Evolutionary conservation across 225 moss, liverwort and hornwort genomes (phyloP).

Genomic region (Physcomitrium patens): DNA sequence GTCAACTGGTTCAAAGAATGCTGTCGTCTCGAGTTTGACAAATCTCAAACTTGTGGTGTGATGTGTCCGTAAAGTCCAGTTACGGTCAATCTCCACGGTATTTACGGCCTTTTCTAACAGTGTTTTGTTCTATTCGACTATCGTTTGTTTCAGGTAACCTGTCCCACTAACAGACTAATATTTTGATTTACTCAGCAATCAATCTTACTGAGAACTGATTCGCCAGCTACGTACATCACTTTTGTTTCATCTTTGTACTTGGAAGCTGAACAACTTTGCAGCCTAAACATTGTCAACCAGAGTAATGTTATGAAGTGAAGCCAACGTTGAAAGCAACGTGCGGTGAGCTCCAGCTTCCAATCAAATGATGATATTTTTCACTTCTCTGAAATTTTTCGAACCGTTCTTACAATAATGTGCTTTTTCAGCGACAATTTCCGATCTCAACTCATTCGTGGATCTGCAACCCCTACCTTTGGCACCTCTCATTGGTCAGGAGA

Average conservation of each 20-base stretch:
- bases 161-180: neutral
- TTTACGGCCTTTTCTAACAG: conserved; percentile 7
- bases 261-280: conserved; percentile 14
- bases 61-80: conserved; percentile 80
- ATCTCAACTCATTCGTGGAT: conserved; percentile 88
- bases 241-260: conserved; percentile 2
- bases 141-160: neutral
- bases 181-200: conserved; percentile 3
- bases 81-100: conserved; percentile 90
- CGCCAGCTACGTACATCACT: no score
- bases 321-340: neutral
- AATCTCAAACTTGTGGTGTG: conserved; percentile 28
- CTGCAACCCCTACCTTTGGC: conserved; percentile 86
- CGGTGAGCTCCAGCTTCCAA: neutral
- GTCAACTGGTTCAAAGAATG: conserved; percentile 5
- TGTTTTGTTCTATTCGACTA: neutral
- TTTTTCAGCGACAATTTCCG: conserved; percentile 68
- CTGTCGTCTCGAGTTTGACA: conserved; percentile 14
- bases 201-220: neutral
- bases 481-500: conserved; percentile 86
- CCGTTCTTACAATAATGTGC: conserved; percentile 23
- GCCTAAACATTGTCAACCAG: neutral
- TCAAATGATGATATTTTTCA: neutral
- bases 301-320: neutral
- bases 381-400: neutral